A percentile compares a stretch with the other conserved stretches of the same genome.
These are phyloP conservation scores for Fusarium piperis DNA, from an alignment of 2,329 filamentous ascomycete species.

Conservation along the genomic window DNA sequence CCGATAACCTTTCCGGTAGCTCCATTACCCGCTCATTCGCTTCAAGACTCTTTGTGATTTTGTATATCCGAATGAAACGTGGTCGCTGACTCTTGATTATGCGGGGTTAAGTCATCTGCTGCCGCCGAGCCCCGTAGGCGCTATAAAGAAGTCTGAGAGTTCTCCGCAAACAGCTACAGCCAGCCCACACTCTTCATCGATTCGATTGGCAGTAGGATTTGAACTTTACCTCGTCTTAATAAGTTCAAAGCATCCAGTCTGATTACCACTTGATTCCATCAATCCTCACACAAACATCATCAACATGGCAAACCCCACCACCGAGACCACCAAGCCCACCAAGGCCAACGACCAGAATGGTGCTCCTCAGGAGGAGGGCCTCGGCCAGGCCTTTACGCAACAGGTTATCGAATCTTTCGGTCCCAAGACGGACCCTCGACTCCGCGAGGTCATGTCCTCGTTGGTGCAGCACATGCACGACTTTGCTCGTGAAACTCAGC, in stretches of 20 bases:
- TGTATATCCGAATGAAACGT: slow-evolving; percentile 22
- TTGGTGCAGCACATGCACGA: slow-evolving; percentile 82
- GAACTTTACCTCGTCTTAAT: background rate
- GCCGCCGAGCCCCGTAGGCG: background rate
- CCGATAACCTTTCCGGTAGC: slow-evolving; percentile 13
- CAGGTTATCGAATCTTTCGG: slow-evolving; percentile 79
- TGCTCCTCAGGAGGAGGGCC: slow-evolving; percentile 29
- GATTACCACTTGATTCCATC: background rate
- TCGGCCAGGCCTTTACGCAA: slow-evolving; percentile 70
- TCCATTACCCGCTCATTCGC: slow-evolving; percentile 27
- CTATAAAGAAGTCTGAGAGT: slow-evolving; percentile 8
- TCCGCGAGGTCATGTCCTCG: slow-evolving; percentile 72
- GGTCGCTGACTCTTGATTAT: slow-evolving; percentile 21
- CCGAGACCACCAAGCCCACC: slow-evolving; percentile 40
- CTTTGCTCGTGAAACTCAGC: slow-evolving; percentile 81
- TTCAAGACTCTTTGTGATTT: background rate
- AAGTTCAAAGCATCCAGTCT: background rate
- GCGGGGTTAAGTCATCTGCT: slow-evolving; percentile 25
- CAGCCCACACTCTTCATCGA: background rate
- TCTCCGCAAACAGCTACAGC: slow-evolving; percentile 8
- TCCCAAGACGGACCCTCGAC: slow-evolving; percentile 73
- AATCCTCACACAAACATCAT: background rate
- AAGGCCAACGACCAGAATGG: slow-evolving; percentile 55
- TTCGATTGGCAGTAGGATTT: background rate
- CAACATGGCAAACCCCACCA: slow-evolving; percentile 47